These are phyloP conservation scores for Castanospermum australe DNA, from an alignment of 306 rosid species.

Conservation along the genomic window DNA sequence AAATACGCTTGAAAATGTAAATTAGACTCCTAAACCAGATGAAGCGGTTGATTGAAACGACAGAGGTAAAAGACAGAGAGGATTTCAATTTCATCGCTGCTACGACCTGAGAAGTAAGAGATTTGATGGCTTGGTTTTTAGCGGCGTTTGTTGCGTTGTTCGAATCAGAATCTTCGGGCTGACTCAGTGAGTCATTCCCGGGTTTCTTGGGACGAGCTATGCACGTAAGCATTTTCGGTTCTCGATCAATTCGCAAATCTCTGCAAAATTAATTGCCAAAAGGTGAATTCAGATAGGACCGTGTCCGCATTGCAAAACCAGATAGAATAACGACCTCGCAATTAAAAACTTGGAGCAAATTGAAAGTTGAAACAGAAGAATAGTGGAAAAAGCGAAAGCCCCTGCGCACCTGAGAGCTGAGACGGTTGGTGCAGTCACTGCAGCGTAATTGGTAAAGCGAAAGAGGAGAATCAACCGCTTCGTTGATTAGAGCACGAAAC, in stretches of 20 bases:
- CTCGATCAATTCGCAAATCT: neutral
- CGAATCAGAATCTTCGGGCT: constrained; percentile 63
- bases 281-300: neutral
- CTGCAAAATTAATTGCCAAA: neutral
- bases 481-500: neutral
- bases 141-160: constrained; percentile 29
- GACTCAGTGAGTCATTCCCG: constrained; percentile 57
- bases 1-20: neutral
- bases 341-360: neutral
- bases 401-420: neutral
- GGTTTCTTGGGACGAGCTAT: constrained; percentile 90
- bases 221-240: constrained; percentile 77
- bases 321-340: neutral
- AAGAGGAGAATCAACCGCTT: neutral
- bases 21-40: neutral
- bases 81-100: neutral
- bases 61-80: neutral
- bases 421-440: neutral
- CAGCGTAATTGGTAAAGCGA: neutral
- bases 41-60: neutral
- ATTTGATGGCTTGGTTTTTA: constrained; percentile 67
- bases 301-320: constrained; percentile 3
- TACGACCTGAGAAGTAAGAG: constrained; percentile 76
- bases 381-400: neutral
- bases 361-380: neutral